Base-by-base conservation (phyloP, 805 yeast species). In the Wickerhamiella kazuoi region DNA sequence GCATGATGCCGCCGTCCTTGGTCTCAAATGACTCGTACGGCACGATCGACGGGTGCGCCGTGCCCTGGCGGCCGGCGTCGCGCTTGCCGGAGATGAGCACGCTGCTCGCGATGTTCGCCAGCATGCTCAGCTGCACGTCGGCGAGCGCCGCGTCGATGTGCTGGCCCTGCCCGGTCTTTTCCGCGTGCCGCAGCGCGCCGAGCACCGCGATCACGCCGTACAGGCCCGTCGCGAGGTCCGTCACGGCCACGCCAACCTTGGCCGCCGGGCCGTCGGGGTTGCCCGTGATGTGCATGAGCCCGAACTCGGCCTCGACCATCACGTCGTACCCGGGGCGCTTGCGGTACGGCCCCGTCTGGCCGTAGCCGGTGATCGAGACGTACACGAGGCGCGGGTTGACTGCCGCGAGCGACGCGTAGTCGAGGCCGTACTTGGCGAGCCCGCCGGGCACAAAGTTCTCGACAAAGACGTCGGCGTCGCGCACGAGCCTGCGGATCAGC, bases 221-320 rank as follows among this genome's bases (percentile, higher is more conserved):
- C 29, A 62, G 45, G 0, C 66, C 67, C 1, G 67, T 55, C 15
- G 64, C 61, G 36, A 62, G 43, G 41, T 62, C 67, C n/a, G 63
- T 62, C 13, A 62, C 63, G 2, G 67, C 67, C 5, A 62, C 67
- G 3, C 67, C 67, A 5, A 60, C 66, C 43, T 62, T 62, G 19
- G 60, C 62, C 1, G 66, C 65, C 11, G 57, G 61, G 20, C 65
- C 60, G 26, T 57, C 54, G 5, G 58, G 57, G 36, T 58, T 54
- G 15, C 67, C 67, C 0, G 66, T 62, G 44, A 62, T 62, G 43
- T 61, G 66, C 67, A 62, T 62, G 34, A 62, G 52, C 2, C 67
- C 67, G 46, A 61, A 58, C 44, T 62, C 67, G 6, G 67, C 67
- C 44, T 62, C 67, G 4, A 62, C 65, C 67, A 62, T 62, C 34